Evolutionary conservation across 2,329 filamentous ascomycete species (phyloP), one percentile per base, ranked within the genome.

Genomic region (Cladobotryum protrusum): DNA sequence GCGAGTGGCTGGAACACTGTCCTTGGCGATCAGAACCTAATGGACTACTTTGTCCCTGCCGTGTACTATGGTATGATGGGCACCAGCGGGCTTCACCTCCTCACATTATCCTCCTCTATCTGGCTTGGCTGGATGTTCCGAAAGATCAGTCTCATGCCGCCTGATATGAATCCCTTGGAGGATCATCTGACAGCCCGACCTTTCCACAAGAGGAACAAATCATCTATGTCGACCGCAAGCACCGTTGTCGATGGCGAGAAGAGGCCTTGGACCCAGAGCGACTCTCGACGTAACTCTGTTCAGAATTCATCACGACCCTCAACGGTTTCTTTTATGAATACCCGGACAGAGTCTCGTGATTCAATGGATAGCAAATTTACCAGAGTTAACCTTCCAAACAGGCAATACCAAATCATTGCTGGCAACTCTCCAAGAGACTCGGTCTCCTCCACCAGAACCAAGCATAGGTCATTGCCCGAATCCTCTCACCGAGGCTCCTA

Each of bases 141-240:
- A 37, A 86, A 87, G 62, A 96, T 97, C 60, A 76, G 83, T 5
- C 74, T 77, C 17, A 78, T 96, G 65, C 92, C 92, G 5, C 91
- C 92, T 0, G 92, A 97, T 62, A 89, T 96, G 87, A 97, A 97
- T 64, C 92, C 92, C 2, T 76, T 97, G 13, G 91, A 96, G 64
- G 82, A 87, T 57, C 85, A 92, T 60, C 72, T 95, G 51, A 96
- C 90, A 1, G 83, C 88, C 11, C 81, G 85, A 19, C 72, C 69
- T 50, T 61, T 60, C 44, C 89, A 95, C 69, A 91, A 90, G 73
- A 82, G 86, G 62, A 91, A 87, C 66, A 81, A 79, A 66, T 78
- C 77, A 1, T 81, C 78, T 1, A 61, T 80, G 24, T 69, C 72
- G 4, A 79, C 74, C 2, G 63, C 64, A 6, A 70, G 68, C 56